Evolutionary conservation across 2,329 filamentous ascomycete species (phyloP), one percentile per base, ranked within the genome.

Genomic region (Fusarium pseudonygamai): DNA sequence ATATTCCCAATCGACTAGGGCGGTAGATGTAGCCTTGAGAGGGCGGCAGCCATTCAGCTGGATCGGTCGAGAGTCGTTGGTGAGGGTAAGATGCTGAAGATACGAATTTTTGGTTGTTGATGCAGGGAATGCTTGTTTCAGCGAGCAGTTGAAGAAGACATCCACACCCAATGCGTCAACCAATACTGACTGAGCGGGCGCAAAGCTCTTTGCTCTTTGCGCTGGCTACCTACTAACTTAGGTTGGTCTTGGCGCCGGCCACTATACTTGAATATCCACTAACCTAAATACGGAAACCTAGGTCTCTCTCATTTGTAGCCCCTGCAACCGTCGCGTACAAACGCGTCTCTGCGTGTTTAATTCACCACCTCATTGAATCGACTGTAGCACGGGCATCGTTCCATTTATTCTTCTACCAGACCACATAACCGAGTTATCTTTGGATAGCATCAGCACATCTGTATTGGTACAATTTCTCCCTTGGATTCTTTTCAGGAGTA

Each of bases 1-100:
- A 78, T 71, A 67, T 70, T 72, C 71, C 61, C 61, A 67, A 58
- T 45, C 39, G 43, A 50, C 66, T 56, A 71, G 47, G 67, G 73
- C 26, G 62, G 64, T 72, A 69, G 60, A 60, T 75, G 61, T 67
- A 64, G 52, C 37, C 46, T 68, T 63, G 47, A 52, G 50, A 62
- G 61, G 57, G 47, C 66, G 56, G 62, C 58, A 69, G 69, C 75
- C 76, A 78, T 78, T 67, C 68, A 72, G 70, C 58, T 72, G 43
- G 58, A 30, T 42, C n/a, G 37, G 26, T 49, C 36, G 37, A 34
- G 49, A 40, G 43, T 47, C 36, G 50, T 32, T 43, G 68, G 49
- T 34, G 58, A 56, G 59, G 39, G 37, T 58, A 70, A 66, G 36
- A 72, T 69, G 60, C 40, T 70, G 56, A 62, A 71, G 52, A 59